A percentile compares a stretch with the other conserved stretches of the same genome.
Evolutionary conservation across 106 monocot species (phyloP).

Genomic region (Amphibolis antarctica): DNA sequence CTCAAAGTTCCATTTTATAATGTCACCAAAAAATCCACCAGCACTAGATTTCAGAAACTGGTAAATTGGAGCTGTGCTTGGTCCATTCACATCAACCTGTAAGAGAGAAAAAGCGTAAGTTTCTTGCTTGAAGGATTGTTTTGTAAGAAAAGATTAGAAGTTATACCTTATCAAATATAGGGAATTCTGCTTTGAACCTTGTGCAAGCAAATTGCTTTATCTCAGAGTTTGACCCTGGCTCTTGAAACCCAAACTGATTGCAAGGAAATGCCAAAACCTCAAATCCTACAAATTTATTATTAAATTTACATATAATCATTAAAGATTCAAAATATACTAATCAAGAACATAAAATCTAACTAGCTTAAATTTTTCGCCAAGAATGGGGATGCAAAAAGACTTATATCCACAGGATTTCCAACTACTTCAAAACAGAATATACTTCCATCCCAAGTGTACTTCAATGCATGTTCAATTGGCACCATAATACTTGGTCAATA

Average conservation of each 20-base stretch:
- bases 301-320: neutral
- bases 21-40: conserved; percentile 91
- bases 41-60: conserved; percentile 84
- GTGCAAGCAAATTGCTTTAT: conserved; percentile 98
- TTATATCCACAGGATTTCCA: neutral
- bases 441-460: too few species aligned
- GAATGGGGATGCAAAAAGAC: neutral
- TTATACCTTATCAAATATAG: conserved; percentile 90
- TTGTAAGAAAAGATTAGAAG: neutral
- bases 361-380: neutral
- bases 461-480: too few species aligned
- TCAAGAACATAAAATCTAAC: neutral
- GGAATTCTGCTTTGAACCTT: conserved; percentile 96
- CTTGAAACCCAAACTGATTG: conserved; percentile 96
- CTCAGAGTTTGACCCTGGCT: conserved; percentile 82
- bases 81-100: conserved; percentile 96
- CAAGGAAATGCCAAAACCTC: conserved; percentile 97
- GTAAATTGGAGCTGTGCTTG: conserved; percentile 87
- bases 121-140: neutral
- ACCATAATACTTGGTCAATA: too few species aligned
- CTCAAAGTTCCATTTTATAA: conserved; percentile 98
- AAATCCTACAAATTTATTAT: conserved; percentile 41
- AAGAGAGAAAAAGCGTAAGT: neutral
- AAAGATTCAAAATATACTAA: neutral
- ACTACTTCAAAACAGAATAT: neutral